phyloP scores from a whole-genome alignment of 805 yeast species.

The Candida gorgasii region DNA sequence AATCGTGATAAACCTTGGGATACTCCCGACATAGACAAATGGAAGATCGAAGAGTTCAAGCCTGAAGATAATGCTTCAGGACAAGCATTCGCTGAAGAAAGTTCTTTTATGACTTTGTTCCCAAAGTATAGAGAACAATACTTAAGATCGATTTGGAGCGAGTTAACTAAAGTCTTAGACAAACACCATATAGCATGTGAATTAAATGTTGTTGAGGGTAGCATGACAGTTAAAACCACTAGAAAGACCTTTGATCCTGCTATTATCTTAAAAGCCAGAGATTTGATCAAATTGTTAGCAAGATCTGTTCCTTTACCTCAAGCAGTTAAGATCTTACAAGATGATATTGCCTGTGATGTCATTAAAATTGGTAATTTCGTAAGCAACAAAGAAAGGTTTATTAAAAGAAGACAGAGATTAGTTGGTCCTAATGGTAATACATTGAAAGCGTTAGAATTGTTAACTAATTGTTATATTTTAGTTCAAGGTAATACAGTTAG shows the following conservation, averaged over 20 bases:
- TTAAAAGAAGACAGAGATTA: slow-evolving; percentile 92
- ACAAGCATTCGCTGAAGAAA: slow-evolving; percentile 89
- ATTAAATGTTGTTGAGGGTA: slow-evolving; percentile 89
- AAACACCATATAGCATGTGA: slow-evolving; percentile 77
- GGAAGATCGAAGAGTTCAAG: slow-evolving; percentile 85
- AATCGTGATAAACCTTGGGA: slow-evolving; percentile 98
- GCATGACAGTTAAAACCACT: slow-evolving; percentile 96
- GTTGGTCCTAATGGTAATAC: slow-evolving; percentile 98
- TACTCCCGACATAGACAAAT: slow-evolving; percentile 89
- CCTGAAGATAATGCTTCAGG: slow-evolving; percentile 90
- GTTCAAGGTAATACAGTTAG: slow-evolving; percentile 98
- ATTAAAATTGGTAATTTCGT: slow-evolving; percentile 92
- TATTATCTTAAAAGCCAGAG: slow-evolving; percentile 89
- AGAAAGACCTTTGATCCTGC: slow-evolving; percentile 96
- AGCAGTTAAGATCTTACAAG: slow-evolving; percentile 87
- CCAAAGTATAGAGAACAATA: slow-evolving; percentile 96
- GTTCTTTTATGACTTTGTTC: slow-evolving; percentile 90
- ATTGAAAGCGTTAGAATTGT: slow-evolving; percentile 87
- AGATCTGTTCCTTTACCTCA: slow-evolving; percentile 97
- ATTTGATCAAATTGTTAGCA: slow-evolving; percentile 87
- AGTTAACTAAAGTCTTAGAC: slow-evolving; percentile 79
- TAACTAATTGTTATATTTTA: slow-evolving; percentile 92
- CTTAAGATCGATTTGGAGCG: slow-evolving; percentile 88
- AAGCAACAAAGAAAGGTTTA: slow-evolving; percentile 87
- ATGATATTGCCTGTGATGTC: slow-evolving; percentile 93